phyloP scores from a whole-genome alignment of 768 basidiomycete genomes.

The Termitomyces sp. region DNA sequence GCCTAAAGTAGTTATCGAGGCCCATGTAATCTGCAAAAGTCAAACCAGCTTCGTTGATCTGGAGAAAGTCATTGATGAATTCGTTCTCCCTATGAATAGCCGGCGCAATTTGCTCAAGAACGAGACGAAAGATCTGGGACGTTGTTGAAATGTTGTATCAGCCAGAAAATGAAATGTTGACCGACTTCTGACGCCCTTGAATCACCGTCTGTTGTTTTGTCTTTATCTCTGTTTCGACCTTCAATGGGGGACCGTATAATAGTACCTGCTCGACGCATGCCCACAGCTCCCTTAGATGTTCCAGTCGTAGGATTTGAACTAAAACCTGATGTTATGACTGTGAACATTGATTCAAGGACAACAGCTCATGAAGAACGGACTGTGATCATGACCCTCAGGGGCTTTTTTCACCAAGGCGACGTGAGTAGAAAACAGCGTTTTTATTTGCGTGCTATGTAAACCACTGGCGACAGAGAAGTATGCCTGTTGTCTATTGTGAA shows the following conservation, averaged over 20 bases:
- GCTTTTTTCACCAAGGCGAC: slow-evolving; percentile 59
- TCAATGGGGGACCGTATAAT: slow-evolving; percentile 79
- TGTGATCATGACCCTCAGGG: slow-evolving; percentile 67
- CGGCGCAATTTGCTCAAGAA: slow-evolving; percentile 72
- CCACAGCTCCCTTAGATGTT: slow-evolving; percentile 46
- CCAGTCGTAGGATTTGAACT: slow-evolving; percentile 34
- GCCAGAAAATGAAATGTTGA: not conserved
- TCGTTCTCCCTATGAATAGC: slow-evolving; percentile 81
- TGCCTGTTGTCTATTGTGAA: slow-evolving; percentile 44
- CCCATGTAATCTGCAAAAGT: slow-evolving; percentile 97
- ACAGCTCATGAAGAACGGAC: slow-evolving; percentile 33
- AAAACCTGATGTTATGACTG: slow-evolving; percentile 37
- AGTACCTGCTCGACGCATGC: slow-evolving; percentile 81
- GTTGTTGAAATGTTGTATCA: slow-evolving; percentile 1
- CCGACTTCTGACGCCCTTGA: slow-evolving; percentile 69
- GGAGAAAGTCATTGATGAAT: slow-evolving; percentile 89
- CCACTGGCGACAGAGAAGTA: slow-evolving; percentile 88
- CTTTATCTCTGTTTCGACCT: slow-evolving; percentile 55
- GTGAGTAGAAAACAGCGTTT: slow-evolving; percentile 60
- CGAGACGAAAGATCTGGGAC: slow-evolving; percentile 65
- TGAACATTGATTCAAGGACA: not conserved
- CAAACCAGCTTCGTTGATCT: slow-evolving; percentile 81
- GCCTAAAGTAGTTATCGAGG: slow-evolving; percentile 89
- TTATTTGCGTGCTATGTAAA: slow-evolving; percentile 80
- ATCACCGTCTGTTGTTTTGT: slow-evolving; percentile 54